Evolutionary conservation across 345 rosid species (phyloP).

Genomic region (Linum usitatissimum): DNA sequence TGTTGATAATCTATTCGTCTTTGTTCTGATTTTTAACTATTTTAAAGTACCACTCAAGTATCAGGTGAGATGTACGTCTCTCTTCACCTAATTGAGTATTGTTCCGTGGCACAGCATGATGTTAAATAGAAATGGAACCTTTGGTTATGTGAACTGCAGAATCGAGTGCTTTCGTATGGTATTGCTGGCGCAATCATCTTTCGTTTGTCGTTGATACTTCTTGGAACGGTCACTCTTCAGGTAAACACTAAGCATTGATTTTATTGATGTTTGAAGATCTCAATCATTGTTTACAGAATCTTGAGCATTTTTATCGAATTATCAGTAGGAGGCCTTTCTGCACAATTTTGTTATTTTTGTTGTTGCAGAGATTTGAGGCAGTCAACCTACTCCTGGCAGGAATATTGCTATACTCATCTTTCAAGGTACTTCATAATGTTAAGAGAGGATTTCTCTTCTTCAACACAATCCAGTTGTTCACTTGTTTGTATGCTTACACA

Average conservation of each 20-base stretch:
- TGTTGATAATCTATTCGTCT: conserved; percentile 90
- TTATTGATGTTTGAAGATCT: conserved; percentile 1
- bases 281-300: background rate
- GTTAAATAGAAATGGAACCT: conserved; percentile 9
- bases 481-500: background rate
- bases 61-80: conserved; percentile 48
- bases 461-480: background rate
- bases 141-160: conserved; percentile 35
- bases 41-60: conserved; percentile 81
- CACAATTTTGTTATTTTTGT: background rate
- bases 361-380: conserved; percentile 67
- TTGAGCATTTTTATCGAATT: too few species aligned
- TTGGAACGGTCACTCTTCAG: conserved; percentile 92
- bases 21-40: conserved; percentile 83
- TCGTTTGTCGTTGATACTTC: conserved; percentile 59
- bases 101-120: conserved; percentile 3
- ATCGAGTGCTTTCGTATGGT: conserved; percentile 78
- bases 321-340: too few species aligned
- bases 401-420: conserved; percentile 68
- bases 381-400: conserved; percentile 75
- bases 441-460: background rate
- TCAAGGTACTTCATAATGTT: conserved; percentile 46
- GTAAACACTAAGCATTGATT: conserved; percentile 23
- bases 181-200: conserved; percentile 83
- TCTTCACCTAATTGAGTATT: background rate